A percentile compares a stretch with the other conserved stretches of the same genome.
Evolutionary conservation across 129 eudicot species (phyloP).

Genomic region (Escallonia rubra): DNA sequence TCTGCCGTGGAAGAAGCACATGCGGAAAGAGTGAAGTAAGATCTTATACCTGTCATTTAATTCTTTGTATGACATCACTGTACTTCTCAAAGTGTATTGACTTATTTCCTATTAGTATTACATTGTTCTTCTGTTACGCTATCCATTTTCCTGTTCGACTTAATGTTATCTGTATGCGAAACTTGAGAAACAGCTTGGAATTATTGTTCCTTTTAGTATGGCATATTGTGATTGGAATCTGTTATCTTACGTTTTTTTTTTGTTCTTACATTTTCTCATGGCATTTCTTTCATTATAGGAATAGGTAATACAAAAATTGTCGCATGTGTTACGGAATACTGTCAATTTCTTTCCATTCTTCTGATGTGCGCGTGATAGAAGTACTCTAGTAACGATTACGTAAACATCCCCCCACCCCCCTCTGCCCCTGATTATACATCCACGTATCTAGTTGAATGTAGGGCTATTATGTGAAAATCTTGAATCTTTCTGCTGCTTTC

Average conservation of each 20-base stretch:
- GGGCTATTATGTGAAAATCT: too few species aligned
- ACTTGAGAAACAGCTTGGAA: not conserved
- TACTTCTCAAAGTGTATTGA: not conserved
- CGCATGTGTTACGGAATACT: too few species aligned
- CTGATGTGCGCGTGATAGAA: too few species aligned
- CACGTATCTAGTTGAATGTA: too few species aligned
- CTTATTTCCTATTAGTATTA: too few species aligned
- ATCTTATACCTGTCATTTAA: not conserved
- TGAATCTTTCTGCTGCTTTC: too few species aligned
- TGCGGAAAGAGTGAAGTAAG: slow-evolving; percentile 39
- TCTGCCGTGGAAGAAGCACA: slow-evolving; percentile 28
- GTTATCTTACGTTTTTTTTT: not conserved
- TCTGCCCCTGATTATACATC: too few species aligned
- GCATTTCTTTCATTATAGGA: too few species aligned
- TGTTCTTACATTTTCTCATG: not conserved
- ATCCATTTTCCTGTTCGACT: not conserved
- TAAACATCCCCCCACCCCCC: too few species aligned
- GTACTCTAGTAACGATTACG: too few species aligned
- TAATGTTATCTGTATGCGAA: not conserved
- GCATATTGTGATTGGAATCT: not conserved
- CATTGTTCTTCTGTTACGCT: not conserved
- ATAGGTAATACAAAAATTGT: too few species aligned
- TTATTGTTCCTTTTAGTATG: not conserved
- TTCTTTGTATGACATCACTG: not conserved
- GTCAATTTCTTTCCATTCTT: too few species aligned